Evolutionary conservation across 345 rosid species (phyloP), one percentile per base, ranked within the genome.

Genomic region (Lepidium didymum): DNA sequence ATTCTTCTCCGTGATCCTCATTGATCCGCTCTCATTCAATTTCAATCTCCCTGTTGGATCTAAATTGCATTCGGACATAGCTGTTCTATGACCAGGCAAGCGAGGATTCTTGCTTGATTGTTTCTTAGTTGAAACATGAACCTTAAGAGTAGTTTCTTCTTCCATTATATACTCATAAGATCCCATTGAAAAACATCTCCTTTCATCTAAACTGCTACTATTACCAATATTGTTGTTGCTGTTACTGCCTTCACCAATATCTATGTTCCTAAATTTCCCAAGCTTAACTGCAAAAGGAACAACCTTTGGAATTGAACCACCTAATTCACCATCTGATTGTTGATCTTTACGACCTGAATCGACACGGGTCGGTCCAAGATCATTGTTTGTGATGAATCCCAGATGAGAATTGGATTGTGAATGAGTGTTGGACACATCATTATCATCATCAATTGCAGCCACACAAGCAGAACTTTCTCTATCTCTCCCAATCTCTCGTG

Each of bases 131-230:
- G 86, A 79, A 41, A 95, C 82, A 15, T 96, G 89, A 34, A 95
- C 99, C 75, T 82, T 83, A 84, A 95, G 79, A 38, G 74, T 64
- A 12, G 92, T 79, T 51, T 80, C 80, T 67, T 87, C 93, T 51
- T 91, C 96, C 96, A 91, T 82, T 19, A 91, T 87, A 62, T 95
- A 95, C 87, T 89, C 96, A 68, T 85, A 91, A n/a, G 96, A 89
- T 15, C 96, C 99, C 99, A 94, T 91, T 9, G 99, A 94, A 44
- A 82, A 87, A 68, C 99, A 94, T 64, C 97, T 89, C 67, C 99
- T 81, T 9, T 79, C 80, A 56, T 82, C 96, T 36, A 82, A 9
- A 35, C 15, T 75, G 63, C 70, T 86, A 16, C 68, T 77, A 38
- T 53, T 75, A 67, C 83, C 78, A 58, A 78, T 69, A 54, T 56